Percentiles rank a stretch among this genome's conserved stretches.
phyloP scores from a whole-genome alignment of 2,329 filamentous ascomycete species.

The Nothophoma quercina region DNA sequence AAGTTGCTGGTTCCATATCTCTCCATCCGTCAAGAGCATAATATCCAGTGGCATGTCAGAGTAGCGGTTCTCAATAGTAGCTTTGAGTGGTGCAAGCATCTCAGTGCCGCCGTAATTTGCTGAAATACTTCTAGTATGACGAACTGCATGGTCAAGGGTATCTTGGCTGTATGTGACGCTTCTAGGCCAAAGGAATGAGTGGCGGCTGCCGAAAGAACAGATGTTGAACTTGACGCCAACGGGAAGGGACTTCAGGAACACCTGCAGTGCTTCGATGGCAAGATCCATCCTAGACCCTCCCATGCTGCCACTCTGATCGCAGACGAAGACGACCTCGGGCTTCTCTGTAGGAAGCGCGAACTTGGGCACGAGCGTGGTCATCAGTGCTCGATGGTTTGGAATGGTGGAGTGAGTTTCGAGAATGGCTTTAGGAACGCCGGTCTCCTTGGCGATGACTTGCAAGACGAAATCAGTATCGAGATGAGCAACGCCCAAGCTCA shows the following conservation, averaged over 20 bases:
- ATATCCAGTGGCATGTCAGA: conserved; percentile 59
- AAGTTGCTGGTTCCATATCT: conserved; percentile 59
- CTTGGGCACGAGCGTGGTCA: conserved; percentile 74
- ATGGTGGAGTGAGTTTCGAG: conserved; percentile 71
- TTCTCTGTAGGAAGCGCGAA: conserved; percentile 66
- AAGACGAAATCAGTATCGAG: conserved; percentile 73
- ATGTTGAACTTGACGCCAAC: conserved; percentile 73
- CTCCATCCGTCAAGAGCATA: conserved; percentile 65
- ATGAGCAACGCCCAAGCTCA: conserved; percentile 61
- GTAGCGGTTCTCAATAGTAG: conserved; percentile 56
- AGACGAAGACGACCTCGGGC: conserved; percentile 75
- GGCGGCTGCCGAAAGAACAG: conserved; percentile 67
- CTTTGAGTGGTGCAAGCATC: conserved; percentile 57
- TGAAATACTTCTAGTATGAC: conserved; percentile 53
- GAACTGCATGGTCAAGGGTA: conserved; percentile 55
- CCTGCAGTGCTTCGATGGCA: conserved; percentile 63
- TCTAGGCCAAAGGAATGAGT: conserved; percentile 58
- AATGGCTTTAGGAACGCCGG: conserved; percentile 68
- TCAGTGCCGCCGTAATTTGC: conserved; percentile 64
- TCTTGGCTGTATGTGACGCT: conserved; percentile 57
- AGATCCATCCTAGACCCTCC: conserved; percentile 58
- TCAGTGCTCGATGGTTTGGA: conserved; percentile 69
- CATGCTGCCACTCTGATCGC: conserved; percentile 77
- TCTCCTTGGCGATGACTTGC: conserved; percentile 67
- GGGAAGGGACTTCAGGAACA: conserved; percentile 72